phyloP scores from a whole-genome alignment of 2,329 filamentous ascomycete species.

The Aspergillus glaucus region DNA sequence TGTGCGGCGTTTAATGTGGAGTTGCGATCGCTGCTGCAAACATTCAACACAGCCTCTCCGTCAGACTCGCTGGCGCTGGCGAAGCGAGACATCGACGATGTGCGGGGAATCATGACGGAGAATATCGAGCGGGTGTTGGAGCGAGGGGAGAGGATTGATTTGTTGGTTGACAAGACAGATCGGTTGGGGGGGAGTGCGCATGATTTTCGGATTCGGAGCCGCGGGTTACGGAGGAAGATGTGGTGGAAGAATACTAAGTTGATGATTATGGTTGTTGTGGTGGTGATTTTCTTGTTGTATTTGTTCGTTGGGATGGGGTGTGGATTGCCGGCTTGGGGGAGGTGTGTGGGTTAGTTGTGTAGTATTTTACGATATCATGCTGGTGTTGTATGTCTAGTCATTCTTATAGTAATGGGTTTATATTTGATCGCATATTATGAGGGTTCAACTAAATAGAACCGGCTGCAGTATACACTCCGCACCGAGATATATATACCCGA shows the following conservation, averaged over 20 bases:
- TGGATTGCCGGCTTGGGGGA: conserved; percentile 55
- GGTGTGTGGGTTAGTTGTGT: conserved; percentile 29
- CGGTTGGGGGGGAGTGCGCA: conserved; percentile 77
- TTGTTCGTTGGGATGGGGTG: conserved; percentile 67
- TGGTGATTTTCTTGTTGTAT: conserved; percentile 61
- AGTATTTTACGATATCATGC: neutral
- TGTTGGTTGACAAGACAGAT: conserved; percentile 95
- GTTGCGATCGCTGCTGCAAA: conserved; percentile 70
- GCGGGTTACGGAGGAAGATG: conserved; percentile 85
- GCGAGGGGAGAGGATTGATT: conserved; percentile 84
- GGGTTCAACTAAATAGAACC: no score
- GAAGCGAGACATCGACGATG: conserved; percentile 84
- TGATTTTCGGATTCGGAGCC: conserved; percentile 83
- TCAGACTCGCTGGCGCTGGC: conserved; percentile 79
- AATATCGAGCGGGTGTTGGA: conserved; percentile 88
- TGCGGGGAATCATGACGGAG: conserved; percentile 87
- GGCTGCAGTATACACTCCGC: no score
- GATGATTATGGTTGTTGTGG: conserved; percentile 75
- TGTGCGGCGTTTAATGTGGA: conserved; percentile 79
- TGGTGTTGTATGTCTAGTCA: neutral
- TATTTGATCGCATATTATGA: neutral
- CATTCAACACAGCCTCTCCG: conserved; percentile 72
- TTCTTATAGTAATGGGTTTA: neutral
- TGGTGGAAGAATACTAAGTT: conserved; percentile 99
- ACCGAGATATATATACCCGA: no score